A percentile compares a stretch with the other conserved stretches of the same genome.
Conservation (phyloP, 2,329 filamentous ascomycete species). For the Stagonosporopsis cucurbitacearum region DNA sequence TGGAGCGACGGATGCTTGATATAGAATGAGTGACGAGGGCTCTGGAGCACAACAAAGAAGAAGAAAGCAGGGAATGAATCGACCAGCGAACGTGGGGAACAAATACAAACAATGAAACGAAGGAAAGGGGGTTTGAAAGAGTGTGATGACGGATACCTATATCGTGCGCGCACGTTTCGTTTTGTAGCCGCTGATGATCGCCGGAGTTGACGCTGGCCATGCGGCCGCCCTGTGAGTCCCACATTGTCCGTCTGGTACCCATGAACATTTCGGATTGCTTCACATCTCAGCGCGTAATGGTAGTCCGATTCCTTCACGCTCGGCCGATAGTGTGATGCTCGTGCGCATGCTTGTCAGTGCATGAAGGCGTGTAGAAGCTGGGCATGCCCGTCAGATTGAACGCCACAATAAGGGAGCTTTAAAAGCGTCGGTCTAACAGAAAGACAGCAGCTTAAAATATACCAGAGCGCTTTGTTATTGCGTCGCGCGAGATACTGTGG, state of each 20-base stretch:
- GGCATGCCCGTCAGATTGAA: not conserved
- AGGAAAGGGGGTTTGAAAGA: not conserved
- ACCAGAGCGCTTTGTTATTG: not conserved
- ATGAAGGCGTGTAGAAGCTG: not conserved
- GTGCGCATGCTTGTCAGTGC: no score
- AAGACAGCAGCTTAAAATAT: not conserved
- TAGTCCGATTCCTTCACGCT: not conserved
- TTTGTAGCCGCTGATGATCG: not conserved
- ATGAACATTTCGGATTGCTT: not conserved
- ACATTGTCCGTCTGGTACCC: constrained; percentile 1
- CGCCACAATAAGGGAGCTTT: not conserved
- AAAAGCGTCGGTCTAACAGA: not conserved
- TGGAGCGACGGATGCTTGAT: constrained; percentile 1
- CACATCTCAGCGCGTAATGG: not conserved
- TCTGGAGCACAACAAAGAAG: constrained; percentile 4
- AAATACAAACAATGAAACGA: not conserved
- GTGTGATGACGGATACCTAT: not conserved
- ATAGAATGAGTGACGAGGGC: constrained; percentile 2
- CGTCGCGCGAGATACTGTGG: not conserved
- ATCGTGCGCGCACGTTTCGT: not conserved
- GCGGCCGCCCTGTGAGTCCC: not conserved
- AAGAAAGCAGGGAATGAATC: not conserved
- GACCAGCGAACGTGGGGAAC: not conserved
- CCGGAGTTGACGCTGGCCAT: constrained; percentile 12
- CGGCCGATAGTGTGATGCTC: not conserved